These are phyloP conservation scores for Aspergillus hancockii DNA, from an alignment of 495 filamentous ascomycete genomes.

Conservation along the genomic window DNA sequence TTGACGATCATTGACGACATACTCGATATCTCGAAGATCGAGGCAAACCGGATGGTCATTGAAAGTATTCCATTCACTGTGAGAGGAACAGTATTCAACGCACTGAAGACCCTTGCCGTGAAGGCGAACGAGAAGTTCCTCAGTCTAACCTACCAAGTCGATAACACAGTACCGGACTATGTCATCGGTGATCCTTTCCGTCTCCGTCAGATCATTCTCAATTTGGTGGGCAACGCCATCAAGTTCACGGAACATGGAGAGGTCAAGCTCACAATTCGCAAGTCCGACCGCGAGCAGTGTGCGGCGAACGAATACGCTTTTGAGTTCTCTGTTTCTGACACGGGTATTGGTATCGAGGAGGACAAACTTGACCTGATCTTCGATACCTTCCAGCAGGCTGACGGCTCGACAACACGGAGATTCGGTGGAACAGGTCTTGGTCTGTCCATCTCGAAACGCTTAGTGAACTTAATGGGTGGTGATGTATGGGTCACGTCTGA, in stretches of 20 bases:
- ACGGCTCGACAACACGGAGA: conserved; percentile 94
- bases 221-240: conserved; percentile 61
- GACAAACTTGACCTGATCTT: conserved; percentile 99
- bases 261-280: conserved; percentile 89
- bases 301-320: conserved; percentile 82
- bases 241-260: conserved; percentile 99
- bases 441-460: conserved; percentile 91
- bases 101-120: conserved; percentile 91
- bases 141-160: conserved; percentile 90
- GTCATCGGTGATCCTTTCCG: conserved; percentile 97
- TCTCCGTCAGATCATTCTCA: conserved; percentile 84
- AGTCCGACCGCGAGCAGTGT: conserved; percentile 65
- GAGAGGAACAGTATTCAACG: conserved; percentile 94
- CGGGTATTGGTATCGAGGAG: conserved; percentile 92
- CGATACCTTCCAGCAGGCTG: conserved; percentile 98
- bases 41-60: conserved; percentile 99
- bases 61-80: conserved; percentile 97
- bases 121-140: conserved; percentile 98
- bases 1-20: conserved; percentile 99
- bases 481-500: conserved; percentile 95
- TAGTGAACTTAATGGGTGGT: conserved; percentile 97
- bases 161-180: conserved; percentile 92
- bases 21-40: conserved; percentile 98
- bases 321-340: conserved; percentile 95
- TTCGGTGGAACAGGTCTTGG: conserved; percentile 97